Evolutionary conservation across 495 filamentous ascomycete genomes (phyloP), one percentile per base, ranked within the genome.

Genomic region (Annulohypoxylon bovei): DNA sequence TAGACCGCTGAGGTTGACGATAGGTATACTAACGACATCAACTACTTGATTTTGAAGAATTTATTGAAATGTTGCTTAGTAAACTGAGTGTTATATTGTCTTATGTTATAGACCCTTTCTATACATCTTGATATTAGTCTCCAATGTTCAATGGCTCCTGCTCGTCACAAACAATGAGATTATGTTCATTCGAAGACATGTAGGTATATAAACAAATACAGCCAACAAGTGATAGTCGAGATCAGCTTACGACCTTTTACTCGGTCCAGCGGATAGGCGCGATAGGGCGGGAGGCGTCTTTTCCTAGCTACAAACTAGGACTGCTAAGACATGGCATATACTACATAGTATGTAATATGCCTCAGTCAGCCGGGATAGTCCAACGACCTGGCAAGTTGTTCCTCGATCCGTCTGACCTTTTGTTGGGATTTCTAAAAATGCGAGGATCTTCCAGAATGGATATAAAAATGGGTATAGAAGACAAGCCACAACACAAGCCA

Each of bases 201-300:
- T 40, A 30, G 60, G 18, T 12, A 30, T 56, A 18, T 44, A 37
- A 60, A 40, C 37, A 14, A n/a, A 18, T 42, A 42, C 12, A 42
- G 39, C 35, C 39, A 62, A 32, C 35, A 55, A 62, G 12, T 37
- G 6, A 62, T 62, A 35, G 56, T 50, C 40, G 62, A 57, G 49
- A 63, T 64, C 52, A 56, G 12, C 23, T 53, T 14, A 50, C 44
- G 40, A 44, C 20, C 8, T 53, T 54, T 18, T 47, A 65, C 42
- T 68, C 70, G 70, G 70, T 44, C 62, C 65, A 70, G 18, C 66
- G 70, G 70, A 73, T 73, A 50, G 46, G 44, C 18, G 39, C n/a
- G 39, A 42, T 42, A 25, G 16, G 18, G 23, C 42, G 46, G 44
- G 57, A 46, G 46, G 40, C 18, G 16, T 46, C 49, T 14, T 49